Evolutionary conservation across 345 rosid species (phyloP), one percentile per base, ranked within the genome.

Genomic region (Acer yangbiense): DNA sequence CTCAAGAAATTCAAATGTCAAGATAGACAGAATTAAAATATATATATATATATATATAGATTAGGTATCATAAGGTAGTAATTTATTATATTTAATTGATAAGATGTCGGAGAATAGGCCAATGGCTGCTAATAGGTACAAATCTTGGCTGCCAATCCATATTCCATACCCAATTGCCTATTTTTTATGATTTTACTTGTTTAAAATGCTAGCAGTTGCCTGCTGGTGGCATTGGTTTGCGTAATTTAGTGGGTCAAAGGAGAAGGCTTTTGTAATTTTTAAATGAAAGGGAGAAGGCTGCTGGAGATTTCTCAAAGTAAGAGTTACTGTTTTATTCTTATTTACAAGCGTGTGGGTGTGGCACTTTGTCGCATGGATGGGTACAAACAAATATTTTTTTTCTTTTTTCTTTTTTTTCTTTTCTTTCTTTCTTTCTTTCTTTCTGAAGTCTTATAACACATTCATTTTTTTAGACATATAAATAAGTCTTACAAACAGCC

Each of bases 111-210:
- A 57, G 32, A 29, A 16, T 52, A 17, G 63, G 23, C 63, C 74
- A 70, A 52, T 72, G 75, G 75, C 75, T 57, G 39, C 39, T 35
- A 35, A 4, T 35, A 13, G 10, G 44, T 41, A 43, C 46, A 43
- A 43, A 35, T 9, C 9, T 7, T 50, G 55, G 55, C 14, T 50
- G 55, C 14, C 55, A 43, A 14, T 14, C 39, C 6, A 32, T 32
- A 50, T 8, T 20, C 18, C 35, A 0, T 46, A 12, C 55, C 58
- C 25, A 8, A 7, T 68, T 7, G 6, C 9, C 27, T 70, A 41
- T 50, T 50, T 7, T 27, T 50, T 32, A 67, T 29, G 32, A 29
- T 29, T 29, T 29, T 29, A 29, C 2, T 29, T 29, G 32, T 29
- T 29, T 29, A 2, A 29, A 29, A 29, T 2, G 32, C 32, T 29